phyloP scores from a whole-genome alignment of 148 eudicot species.

The Camellia granthamiana region DNA sequence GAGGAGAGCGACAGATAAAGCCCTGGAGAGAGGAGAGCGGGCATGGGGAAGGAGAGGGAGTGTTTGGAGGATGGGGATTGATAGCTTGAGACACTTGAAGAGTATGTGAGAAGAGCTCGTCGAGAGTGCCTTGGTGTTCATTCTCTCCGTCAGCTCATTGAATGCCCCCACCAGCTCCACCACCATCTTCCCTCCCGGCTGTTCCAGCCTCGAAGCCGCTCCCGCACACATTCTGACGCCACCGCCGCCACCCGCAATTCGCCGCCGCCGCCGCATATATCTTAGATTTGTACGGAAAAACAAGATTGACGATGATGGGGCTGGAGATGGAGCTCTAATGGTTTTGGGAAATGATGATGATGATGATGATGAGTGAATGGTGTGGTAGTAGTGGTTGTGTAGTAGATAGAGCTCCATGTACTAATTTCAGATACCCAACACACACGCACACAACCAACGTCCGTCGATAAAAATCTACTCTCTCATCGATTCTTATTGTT shows the following conservation, averaged over 20 bases:
- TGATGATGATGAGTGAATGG: too few species aligned
- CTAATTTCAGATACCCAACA: background rate
- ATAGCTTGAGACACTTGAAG: slow-evolving; percentile 72
- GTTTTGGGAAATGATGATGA: slow-evolving; percentile 3
- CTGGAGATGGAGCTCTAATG: slow-evolving; percentile 1
- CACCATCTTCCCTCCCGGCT: slow-evolving; percentile 95
- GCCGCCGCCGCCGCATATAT: background rate
- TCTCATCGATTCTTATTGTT: too few species aligned
- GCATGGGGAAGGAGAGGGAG: slow-evolving; percentile 58
- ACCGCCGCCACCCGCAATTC: background rate
- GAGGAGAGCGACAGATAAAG: slow-evolving; percentile 64
- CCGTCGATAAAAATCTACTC: too few species aligned
- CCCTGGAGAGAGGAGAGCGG: slow-evolving; percentile 74
- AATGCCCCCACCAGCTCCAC: slow-evolving; percentile 85
- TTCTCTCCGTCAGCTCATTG: slow-evolving; percentile 72
- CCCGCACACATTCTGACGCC: slow-evolving; percentile 10
- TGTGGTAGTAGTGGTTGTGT: background rate
- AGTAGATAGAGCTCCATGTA: slow-evolving; percentile 18
- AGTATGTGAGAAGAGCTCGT: slow-evolving; percentile 56
- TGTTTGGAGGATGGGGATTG: slow-evolving; percentile 63
- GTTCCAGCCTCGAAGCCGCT: slow-evolving; percentile 34
- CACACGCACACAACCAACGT: background rate
- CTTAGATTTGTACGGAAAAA: background rate
- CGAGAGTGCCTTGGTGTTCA: slow-evolving; percentile 37
- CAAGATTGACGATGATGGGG: background rate